Conservation (phyloP, 148 eudicot genomes). For the Salicornia ramosissima region DNA sequence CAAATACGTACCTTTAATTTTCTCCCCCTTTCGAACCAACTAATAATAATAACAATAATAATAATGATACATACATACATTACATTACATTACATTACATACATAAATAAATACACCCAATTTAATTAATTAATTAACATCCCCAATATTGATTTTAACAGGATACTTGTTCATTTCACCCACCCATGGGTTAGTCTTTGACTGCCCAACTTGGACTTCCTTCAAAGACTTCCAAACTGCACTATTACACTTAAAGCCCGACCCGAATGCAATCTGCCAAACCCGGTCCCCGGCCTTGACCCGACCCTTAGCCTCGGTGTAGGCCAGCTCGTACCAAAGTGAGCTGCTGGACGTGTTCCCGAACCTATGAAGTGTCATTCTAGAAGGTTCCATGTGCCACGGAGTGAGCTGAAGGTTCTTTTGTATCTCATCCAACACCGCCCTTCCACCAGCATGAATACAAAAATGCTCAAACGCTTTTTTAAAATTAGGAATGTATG, state of each 20-base stretch:
- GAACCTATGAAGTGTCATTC: constrained; percentile 76
- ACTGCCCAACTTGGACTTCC: constrained; percentile 33
- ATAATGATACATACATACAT: too few relatives aligned
- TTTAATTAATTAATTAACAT: too few relatives aligned
- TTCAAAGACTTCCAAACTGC: constrained; percentile 75
- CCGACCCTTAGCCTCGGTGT: constrained; percentile 67
- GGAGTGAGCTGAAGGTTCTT: constrained; percentile 53
- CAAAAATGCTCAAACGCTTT: constrained; percentile 82
- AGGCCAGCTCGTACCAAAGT: constrained; percentile 69
- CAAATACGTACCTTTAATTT: background rate
- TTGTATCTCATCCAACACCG: constrained; percentile 63
- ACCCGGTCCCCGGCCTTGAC: constrained; percentile 61
- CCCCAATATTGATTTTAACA: constrained; percentile 33
- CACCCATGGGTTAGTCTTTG: constrained; percentile 60
- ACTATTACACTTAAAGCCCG: constrained; percentile 90
- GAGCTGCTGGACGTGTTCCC: constrained; percentile 92
- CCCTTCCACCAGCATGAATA: constrained; percentile 74
- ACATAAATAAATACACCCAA: too few relatives aligned
- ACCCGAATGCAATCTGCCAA: constrained; percentile 89
- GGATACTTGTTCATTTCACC: constrained; percentile 58
- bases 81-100: too few relatives aligned
- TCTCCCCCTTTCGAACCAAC: constrained; percentile 4
- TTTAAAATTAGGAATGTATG: constrained; percentile 78
- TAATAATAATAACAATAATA: background rate
- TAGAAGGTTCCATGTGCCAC: constrained; percentile 90